Conservation (phyloP, 805 yeast species). For the Starmerella scarabaei region DNA sequence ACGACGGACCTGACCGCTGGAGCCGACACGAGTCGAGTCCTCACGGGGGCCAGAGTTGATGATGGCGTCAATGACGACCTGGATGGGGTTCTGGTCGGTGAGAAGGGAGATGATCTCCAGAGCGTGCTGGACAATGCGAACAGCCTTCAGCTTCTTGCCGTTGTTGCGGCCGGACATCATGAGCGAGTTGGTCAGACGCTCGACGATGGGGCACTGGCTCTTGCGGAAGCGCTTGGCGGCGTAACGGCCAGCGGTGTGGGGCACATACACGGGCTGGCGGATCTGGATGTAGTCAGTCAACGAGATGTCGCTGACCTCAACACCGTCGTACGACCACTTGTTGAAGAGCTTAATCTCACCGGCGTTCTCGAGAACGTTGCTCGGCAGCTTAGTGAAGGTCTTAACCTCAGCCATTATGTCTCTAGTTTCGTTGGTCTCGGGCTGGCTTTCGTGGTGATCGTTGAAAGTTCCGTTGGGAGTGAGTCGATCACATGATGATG, state of each 20-base stretch:
- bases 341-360: constrained; percentile 95
- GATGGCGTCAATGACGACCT: constrained; percentile 97
- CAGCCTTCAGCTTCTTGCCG: constrained; percentile 99
- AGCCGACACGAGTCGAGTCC: constrained; percentile 99
- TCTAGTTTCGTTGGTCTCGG: constrained; percentile 2
- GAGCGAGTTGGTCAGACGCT: constrained; percentile 98
- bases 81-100: constrained; percentile 98
- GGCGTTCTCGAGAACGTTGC: constrained; percentile 90
- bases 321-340: constrained; percentile 98
- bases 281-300: constrained; percentile 96
- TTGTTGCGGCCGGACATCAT: constrained; percentile 99
- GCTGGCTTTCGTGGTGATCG: neutral
- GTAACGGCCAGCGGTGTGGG: constrained; percentile 99
- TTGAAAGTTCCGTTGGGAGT: neutral
- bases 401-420: constrained; percentile 47
- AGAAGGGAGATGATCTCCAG: constrained; percentile 93
- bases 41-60: constrained; percentile 99
- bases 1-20: constrained; percentile 99
- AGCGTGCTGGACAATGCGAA: constrained; percentile 98
- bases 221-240: constrained; percentile 99
- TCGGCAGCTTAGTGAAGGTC: constrained; percentile 94
- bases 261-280: constrained; percentile 91
- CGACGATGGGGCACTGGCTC: constrained; percentile 98
- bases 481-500: constrained; percentile 15
- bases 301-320: constrained; percentile 95